Percentiles rank a stretch among this genome's conserved stretches.
Evolutionary conservation across 441 rosid genomes (phyloP).

Genomic region (Adansonia gregorii): DNA sequence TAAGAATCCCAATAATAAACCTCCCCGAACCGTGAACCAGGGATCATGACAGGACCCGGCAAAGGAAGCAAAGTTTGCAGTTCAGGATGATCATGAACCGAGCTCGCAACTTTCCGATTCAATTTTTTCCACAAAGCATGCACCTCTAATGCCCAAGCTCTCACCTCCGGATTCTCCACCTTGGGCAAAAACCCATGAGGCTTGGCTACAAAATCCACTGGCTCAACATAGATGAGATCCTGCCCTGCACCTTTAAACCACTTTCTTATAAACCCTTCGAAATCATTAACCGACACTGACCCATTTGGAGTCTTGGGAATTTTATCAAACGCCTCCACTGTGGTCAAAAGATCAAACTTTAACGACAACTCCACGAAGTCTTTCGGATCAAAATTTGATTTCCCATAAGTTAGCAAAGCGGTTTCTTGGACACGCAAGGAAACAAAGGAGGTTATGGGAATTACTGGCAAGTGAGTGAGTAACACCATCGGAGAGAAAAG

Average conservation of each 20-base stretch:
- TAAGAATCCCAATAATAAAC: slow-evolving; percentile 98
- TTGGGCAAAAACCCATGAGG: slow-evolving; percentile 66
- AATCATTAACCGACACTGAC: slow-evolving; percentile 42
- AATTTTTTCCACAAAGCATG: slow-evolving; percentile 83
- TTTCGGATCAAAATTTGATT: slow-evolving; percentile 61
- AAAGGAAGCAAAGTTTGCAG: slow-evolving; percentile 78
- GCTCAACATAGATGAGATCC: slow-evolving; percentile 56
- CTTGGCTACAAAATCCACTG: slow-evolving; percentile 64
- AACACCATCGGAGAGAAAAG: slow-evolving; percentile 16
- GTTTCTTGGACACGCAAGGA: slow-evolving; percentile 69
- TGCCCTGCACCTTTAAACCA: slow-evolving; percentile 59
- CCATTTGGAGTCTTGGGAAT: slow-evolving; percentile 50
- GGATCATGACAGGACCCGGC: slow-evolving; percentile 63
- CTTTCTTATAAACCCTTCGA: slow-evolving; percentile 46
- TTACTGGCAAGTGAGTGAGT: slow-evolving; percentile 33
- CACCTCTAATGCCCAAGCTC: slow-evolving; percentile 78
- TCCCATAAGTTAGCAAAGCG: slow-evolving; percentile 50
- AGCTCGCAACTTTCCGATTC: slow-evolving; percentile 58
- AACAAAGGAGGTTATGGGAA: slow-evolving; percentile 48
- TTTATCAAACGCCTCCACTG: slow-evolving; percentile 51
- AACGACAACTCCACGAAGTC: slow-evolving; percentile 67
- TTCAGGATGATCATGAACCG: slow-evolving; percentile 56
- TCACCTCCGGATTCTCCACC: slow-evolving; percentile 65
- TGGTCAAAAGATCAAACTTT: slow-evolving; percentile 45
- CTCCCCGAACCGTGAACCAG: slow-evolving; percentile 87